Percentiles rank a stretch among this genome's conserved stretches.
These are phyloP conservation scores for Phytophthora litchii DNA, from an alignment of 352 stramenopile genomes.

Conservation along the genomic window DNA sequence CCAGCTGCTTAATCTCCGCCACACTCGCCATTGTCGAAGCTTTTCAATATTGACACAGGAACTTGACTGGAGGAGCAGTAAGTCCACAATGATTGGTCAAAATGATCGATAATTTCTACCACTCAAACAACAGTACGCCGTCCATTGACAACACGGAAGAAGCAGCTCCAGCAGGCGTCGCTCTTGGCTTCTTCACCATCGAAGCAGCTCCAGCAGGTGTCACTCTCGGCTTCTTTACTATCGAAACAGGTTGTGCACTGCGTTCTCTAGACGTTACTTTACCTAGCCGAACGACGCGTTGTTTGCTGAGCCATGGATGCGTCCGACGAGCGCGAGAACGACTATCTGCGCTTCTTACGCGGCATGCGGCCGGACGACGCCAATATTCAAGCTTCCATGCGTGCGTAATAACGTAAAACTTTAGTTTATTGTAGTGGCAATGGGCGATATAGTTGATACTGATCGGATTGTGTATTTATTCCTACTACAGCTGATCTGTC, in stretches of 20 bases:
- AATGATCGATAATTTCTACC: not conserved
- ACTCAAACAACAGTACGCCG: not conserved
- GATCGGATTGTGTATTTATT: slow-evolving; percentile 2
- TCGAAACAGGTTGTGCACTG: slow-evolving; percentile 1
- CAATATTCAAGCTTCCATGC: slow-evolving; percentile 45
- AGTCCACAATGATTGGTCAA: slow-evolving; percentile 5
- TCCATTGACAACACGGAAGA: slow-evolving; percentile 5
- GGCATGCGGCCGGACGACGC: slow-evolving; percentile 68
- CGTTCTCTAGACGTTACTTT: not conserved
- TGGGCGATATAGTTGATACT: not conserved
- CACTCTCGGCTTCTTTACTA: slow-evolving; percentile 3
- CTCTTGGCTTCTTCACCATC: slow-evolving; percentile 5
- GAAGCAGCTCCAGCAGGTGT: too few relatives aligned
- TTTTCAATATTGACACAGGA: slow-evolving; percentile 25
- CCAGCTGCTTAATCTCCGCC: slow-evolving; percentile 85
- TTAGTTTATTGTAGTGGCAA: not conserved
- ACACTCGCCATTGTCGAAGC: slow-evolving; percentile 53
- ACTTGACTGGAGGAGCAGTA: slow-evolving; percentile 23
- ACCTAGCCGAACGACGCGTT: not conserved
- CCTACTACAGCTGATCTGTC: slow-evolving; percentile 53
- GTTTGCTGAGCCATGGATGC: slow-evolving; percentile 33
- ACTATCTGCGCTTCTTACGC: slow-evolving; percentile 83
- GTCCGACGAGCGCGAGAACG: slow-evolving; percentile 57
- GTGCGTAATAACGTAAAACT: slow-evolving; percentile 30
- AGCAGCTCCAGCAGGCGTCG: not conserved